phyloP scores from a whole-genome alignment of 2,329 filamentous ascomycete genomes.

The Fusarium siculi region DNA sequence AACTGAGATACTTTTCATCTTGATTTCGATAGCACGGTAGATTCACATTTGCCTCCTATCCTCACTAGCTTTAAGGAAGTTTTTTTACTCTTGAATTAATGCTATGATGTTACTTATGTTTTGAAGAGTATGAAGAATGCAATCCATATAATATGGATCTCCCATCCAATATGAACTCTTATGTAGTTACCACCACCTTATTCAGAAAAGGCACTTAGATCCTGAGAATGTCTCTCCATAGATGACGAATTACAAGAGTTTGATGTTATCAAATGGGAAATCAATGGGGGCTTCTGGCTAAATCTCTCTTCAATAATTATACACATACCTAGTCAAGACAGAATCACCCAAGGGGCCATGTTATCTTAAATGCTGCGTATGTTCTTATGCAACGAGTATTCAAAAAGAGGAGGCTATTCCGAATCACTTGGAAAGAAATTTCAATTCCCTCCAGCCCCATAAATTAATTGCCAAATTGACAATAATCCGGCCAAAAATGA shows the following conservation, averaged over 20 bases:
- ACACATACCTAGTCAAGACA: too few species aligned
- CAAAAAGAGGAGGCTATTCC: too few species aligned
- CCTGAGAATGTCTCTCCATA: too few species aligned
- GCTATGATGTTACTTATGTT: not conserved
- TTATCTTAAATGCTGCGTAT: too few species aligned
- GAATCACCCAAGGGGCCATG: not conserved
- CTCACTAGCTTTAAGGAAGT: too few species aligned
- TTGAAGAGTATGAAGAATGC: not conserved
- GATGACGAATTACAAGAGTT: not conserved
- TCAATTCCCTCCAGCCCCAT: too few species aligned
- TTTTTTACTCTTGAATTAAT: not conserved
- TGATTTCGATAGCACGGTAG: rapidly evolving
- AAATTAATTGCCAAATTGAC: too few species aligned
- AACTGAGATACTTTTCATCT: not conserved
- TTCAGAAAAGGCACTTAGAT: too few species aligned
- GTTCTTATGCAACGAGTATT: too few species aligned
- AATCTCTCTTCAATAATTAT: not conserved
- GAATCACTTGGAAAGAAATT: too few species aligned
- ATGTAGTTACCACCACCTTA: not conserved
- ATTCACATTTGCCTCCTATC: not conserved
- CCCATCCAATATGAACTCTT: not conserved
- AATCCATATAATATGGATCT: not conserved
- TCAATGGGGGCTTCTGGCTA: not conserved
- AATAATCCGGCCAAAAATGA: too few species aligned
- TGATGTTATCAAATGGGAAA: not conserved